Evolutionary conservation across 768 basidiomycete genomes (phyloP).

Genomic region (Russula virescens): DNA sequence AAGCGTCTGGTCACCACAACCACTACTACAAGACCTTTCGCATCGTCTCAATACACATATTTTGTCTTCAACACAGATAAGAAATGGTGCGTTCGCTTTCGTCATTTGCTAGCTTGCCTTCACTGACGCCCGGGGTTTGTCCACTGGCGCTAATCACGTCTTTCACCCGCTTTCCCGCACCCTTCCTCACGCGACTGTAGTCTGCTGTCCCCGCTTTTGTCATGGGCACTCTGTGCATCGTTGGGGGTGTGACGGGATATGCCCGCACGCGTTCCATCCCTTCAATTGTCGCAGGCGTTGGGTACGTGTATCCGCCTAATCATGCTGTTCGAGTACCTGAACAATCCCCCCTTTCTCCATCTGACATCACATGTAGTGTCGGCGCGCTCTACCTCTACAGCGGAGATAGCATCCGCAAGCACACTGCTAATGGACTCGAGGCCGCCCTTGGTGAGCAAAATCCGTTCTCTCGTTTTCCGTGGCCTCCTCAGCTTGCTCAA

Average conservation of each 20-base stretch:
- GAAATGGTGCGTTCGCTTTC: conserved; percentile 5
- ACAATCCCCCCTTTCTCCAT: neutral
- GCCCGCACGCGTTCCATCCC: conserved; percentile 70
- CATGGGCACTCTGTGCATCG: conserved; percentile 70
- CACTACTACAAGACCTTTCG: neutral
- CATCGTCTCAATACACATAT: no score
- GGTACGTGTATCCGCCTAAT: conserved; percentile 39
- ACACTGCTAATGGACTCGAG: conserved; percentile 68
- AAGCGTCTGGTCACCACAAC: no score
- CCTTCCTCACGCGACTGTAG: conserved; percentile 32
- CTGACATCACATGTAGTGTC: conserved; percentile 43
- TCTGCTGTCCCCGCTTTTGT: conserved; percentile 77
- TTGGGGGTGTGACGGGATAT: conserved; percentile 72
- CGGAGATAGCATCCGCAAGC: conserved; percentile 67
- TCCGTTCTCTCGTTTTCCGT: no score
- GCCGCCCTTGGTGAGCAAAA: conserved; percentile 55
- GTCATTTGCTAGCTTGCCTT: no score
- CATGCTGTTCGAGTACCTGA: neutral
- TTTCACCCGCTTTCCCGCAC: no score
- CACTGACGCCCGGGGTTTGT: no score
- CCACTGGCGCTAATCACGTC: no score
- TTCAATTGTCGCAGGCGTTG: conserved; percentile 75
- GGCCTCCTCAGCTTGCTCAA: no score
- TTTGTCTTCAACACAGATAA: no score
- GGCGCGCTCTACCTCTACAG: conserved; percentile 77